Evolutionary conservation across 2,329 filamentous ascomycete genomes (phyloP).

Genomic region (Zopfia rhizophila): DNA sequence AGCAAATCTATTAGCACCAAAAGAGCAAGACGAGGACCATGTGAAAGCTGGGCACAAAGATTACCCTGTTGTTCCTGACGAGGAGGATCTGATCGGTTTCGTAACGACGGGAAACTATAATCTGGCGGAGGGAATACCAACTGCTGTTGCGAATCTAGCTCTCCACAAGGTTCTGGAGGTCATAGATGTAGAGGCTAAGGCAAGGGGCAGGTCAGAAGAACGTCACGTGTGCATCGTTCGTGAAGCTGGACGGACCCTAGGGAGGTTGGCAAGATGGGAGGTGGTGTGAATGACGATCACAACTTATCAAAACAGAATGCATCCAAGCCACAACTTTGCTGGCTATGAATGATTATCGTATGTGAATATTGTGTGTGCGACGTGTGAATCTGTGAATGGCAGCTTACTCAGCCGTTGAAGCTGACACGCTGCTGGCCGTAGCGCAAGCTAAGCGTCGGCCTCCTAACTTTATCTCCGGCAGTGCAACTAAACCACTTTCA

Average conservation of each 20-base stretch:
- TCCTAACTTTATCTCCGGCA: too few species aligned
- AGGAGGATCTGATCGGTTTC: constrained; percentile 85
- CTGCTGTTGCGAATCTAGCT: constrained; percentile 77
- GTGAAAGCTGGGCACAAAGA: constrained; percentile 44
- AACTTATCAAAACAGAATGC: too few species aligned
- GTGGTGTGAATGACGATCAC: constrained; percentile 58
- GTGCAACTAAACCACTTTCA: constrained; percentile 7
- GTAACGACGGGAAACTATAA: constrained; percentile 88
- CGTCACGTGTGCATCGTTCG: constrained; percentile 78
- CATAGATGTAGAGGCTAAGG: constrained; percentile 45
- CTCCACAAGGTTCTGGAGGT: constrained; percentile 67
- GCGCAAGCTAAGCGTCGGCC: too few species aligned
- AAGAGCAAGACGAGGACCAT: constrained; percentile 5
- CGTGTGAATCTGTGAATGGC: too few species aligned
- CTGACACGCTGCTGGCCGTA: too few species aligned
- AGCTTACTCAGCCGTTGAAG: too few species aligned
- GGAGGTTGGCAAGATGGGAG: constrained; percentile 84
- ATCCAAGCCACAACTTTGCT: too few species aligned
- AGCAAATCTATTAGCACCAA: constrained; percentile 34
- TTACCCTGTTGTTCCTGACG: constrained; percentile 76
- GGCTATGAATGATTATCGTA: too few species aligned
- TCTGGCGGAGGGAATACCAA: constrained; percentile 77
- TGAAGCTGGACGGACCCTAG: constrained; percentile 80
- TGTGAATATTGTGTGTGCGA: too few species aligned
- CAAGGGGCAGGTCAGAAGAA: constrained; percentile 28